Conservation (phyloP, 2,329 filamentous ascomycete genomes). For the Chaetomium sp. region DNA sequence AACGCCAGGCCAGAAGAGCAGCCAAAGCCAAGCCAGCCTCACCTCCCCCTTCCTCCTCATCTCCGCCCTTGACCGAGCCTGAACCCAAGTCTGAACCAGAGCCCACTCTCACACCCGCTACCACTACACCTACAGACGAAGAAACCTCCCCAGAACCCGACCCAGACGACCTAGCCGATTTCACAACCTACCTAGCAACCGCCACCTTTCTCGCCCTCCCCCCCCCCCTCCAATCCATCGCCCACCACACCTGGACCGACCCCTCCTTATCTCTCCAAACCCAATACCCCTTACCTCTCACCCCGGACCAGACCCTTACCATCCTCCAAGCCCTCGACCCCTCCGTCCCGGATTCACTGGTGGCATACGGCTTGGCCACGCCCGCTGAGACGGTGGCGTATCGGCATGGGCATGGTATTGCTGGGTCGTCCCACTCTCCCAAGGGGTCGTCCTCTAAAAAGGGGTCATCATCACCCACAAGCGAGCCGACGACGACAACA, state of each 20-base stretch:
- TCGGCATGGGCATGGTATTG: too few species aligned
- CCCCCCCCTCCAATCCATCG: conserved; percentile 50
- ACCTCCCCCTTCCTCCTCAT: neutral
- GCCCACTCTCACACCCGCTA: too few species aligned
- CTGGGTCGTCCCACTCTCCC: too few species aligned
- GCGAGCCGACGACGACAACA: conserved; percentile 38
- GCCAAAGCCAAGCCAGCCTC: neutral
- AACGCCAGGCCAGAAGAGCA: conserved; percentile 28
- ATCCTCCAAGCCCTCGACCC: conserved; percentile 52
- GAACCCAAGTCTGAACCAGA: too few species aligned
- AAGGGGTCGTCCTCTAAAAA: too few species aligned
- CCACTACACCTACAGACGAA: neutral
- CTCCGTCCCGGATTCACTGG: conserved; percentile 58
- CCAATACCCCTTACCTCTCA: conserved; percentile 52
- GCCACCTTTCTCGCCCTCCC: conserved; percentile 65
- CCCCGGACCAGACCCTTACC: conserved; percentile 40
- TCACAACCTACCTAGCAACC: conserved; percentile 70
- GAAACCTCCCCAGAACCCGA: neutral
- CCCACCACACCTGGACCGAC: conserved; percentile 50
- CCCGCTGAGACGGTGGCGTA: too few species aligned
- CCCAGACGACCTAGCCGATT: conserved; percentile 44
- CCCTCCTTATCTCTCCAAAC: conserved; percentile 41
- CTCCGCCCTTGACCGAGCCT: too few species aligned
- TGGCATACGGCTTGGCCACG: conserved; percentile 46
- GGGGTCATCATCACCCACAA: too few species aligned